Base-by-base conservation (phyloP, 257 asterid species). In the Avicennia marina region DNA sequence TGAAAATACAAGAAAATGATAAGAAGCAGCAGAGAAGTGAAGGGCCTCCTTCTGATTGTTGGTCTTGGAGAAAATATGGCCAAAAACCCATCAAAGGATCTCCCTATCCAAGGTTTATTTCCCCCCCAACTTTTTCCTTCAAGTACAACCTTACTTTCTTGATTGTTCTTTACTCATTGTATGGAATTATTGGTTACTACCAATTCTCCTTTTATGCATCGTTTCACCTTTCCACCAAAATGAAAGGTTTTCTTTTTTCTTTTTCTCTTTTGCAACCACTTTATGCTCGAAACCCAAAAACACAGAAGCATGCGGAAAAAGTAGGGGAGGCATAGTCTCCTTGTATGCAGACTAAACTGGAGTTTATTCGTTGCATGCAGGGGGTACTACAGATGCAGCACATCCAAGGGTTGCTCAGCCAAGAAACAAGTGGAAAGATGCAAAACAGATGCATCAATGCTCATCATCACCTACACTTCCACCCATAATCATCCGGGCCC, bases 311-410 rank as follows among this genome's bases (percentile, higher is more conserved):
- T n/a, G n/a, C n/a, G n/a, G n/a, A n/a, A n/a, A n/a, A n/a, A n/a
- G n/a, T n/a, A n/a, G n/a, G n/a, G n/a, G n/a, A n/a, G n/a, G n/a
- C n/a, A n/a, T n/a, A n/a, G n/a, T n/a, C n/a, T n/a, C n/a, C n/a
- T n/a, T n/a, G n/a, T n/a, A n/a, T n/a, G n/a, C 55, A 25, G 32
- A 53, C 51, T 53, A 7, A 62, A 33, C 26, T 43, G 58, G 40
- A 4, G 47, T 42, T 53, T n/a, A 48, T 63, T 15, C 10, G 25
- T 0, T 66, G 59, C 56, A 68, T 63, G 77, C 78, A 86, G 95
- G 77, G 93, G 87, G 11, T 83, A 83, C 70, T 86, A 83, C 74
- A 86, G 72, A 66, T 86, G 95, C 87, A 86, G 93, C 81, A 81
- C 85, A 31, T 81, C 94, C 8, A 86, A 86, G 68, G 89, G 93